Base-by-base conservation (phyloP, 352 stramenopile genomes). In the Peronospora farinosa region DNA sequence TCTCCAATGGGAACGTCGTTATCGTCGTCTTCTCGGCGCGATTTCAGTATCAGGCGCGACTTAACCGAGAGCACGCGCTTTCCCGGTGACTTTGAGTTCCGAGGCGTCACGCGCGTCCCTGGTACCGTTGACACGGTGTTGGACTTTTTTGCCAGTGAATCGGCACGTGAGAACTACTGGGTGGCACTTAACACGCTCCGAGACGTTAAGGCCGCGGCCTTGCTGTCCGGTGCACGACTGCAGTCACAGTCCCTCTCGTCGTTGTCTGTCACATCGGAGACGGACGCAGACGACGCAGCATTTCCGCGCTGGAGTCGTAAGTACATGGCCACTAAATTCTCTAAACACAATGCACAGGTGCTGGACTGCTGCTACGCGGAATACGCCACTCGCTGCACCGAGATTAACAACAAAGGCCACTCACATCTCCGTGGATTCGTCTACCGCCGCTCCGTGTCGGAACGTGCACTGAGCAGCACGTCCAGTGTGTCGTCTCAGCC, bases 391-490 rank as follows among this genome's bases (percentile, higher is more conserved):
- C 63, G 60, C 17, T 64, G 60, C 43, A 64, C 54, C 3, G 31
- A 57, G 36, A 47, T 41, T n/a, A 67, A 71, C 51, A 51, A 40
- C 11, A 41, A 63, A 36, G 60, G 60, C 30, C 49, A 63, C 45
- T 48, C 55, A 9, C 45, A 61, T 31, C 54, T 61, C 1, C 68
- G 69, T n/a, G 79, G 69, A 10, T 87, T 82, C 51, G 67, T 90
- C 37, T 90, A 90, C 58, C 74, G 79, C 1, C 72, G 79, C 37
- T 90, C 76, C 5, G 65, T 88, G n/a, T 78, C 85, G 31, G 69
- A 79, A 31, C 50, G 63, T 12, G 53, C 55, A 6, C 49, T 84
- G 3, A 80, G 67, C 39, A 65, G 65, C 41, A 71, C 63, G 54
- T 82, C 47, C 54, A 74, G 36, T 54, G 65, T 53, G 42, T 87